phyloP scores from a whole-genome alignment of 2,329 filamentous ascomycete genomes.

The Seiridium unicorne region DNA sequence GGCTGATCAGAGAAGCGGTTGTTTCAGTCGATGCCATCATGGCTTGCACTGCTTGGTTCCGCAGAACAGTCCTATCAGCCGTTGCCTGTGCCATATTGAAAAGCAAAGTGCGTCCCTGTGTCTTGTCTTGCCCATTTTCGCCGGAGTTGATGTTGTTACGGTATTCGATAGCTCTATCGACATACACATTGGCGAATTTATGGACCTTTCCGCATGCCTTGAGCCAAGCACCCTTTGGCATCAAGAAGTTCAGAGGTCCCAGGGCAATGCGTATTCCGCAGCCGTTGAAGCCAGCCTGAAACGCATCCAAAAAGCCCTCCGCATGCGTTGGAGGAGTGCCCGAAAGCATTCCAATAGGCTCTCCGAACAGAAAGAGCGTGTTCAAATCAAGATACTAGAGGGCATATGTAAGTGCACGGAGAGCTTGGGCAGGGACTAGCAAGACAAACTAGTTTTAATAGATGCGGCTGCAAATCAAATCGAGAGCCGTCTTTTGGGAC shows the following conservation, averaged over 20 bases:
- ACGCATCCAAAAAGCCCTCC: slow-evolving; percentile 18
- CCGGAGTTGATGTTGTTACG: slow-evolving; percentile 13
- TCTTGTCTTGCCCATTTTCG: not conserved
- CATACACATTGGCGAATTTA: slow-evolving; percentile 19
- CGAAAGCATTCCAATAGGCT: slow-evolving; percentile 20
- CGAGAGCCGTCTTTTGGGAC: slow-evolving; percentile 20
- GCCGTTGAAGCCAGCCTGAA: slow-evolving; percentile 19
- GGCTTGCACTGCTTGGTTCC: slow-evolving; percentile 18
- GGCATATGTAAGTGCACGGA: slow-evolving; percentile 15
- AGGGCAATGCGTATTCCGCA: slow-evolving; percentile 21
- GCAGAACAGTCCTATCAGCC: slow-evolving; percentile 8
- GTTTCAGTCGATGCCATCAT: slow-evolving; percentile 19
- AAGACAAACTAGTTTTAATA: slow-evolving; percentile 18
- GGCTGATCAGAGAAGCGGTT: slow-evolving; percentile 19
- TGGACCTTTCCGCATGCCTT: slow-evolving; percentile 19
- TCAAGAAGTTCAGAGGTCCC: slow-evolving; percentile 19
- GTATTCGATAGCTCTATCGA: slow-evolving; percentile 19
- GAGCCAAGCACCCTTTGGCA: slow-evolving; percentile 20
- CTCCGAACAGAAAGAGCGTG: slow-evolving; percentile 21
- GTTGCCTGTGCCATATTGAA: not conserved
- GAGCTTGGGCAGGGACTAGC: slow-evolving; percentile 8
- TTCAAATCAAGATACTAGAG: slow-evolving; percentile 20
- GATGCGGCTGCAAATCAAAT: slow-evolving; percentile 20
- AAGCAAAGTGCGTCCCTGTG: not conserved
- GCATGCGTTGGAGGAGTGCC: slow-evolving; percentile 17